phyloP scores from a whole-genome alignment of 2,329 filamentous ascomycete genomes.

The Aspergillus phoenicis region DNA sequence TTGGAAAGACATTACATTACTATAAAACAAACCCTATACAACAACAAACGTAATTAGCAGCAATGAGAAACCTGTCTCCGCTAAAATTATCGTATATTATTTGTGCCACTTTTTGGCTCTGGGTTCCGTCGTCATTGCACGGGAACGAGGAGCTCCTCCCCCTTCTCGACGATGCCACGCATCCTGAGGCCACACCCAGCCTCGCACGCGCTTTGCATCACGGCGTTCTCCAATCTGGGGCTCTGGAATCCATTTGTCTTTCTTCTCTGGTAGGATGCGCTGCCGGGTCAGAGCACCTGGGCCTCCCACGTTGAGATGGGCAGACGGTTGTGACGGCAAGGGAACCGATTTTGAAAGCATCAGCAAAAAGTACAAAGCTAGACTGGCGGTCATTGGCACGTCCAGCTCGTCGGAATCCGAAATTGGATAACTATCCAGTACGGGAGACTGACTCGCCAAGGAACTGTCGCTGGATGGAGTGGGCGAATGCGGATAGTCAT shows the following conservation, averaged over 20 bases:
- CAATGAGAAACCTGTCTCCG: background rate
- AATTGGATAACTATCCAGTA: conserved; percentile 13
- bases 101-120: conserved; percentile 43
- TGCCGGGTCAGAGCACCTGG: conserved; percentile 60
- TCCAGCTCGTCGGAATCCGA: conserved; percentile 20
- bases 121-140: conserved; percentile 20
- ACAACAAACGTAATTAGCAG: conserved; percentile 5
- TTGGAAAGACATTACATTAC: conserved; percentile 17
- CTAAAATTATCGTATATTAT: conserved; percentile 18
- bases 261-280: conserved; percentile 53
- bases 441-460: conserved; percentile 22
- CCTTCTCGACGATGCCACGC: conserved; percentile 61
- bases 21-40: background rate
- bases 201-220: conserved; percentile 61
- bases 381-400: conserved; percentile 56
- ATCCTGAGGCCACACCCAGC: conserved; percentile 66
- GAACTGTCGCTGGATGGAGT: conserved; percentile 36
- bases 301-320: conserved; percentile 63
- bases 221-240: conserved; percentile 62
- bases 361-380: conserved; percentile 66
- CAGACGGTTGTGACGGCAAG: conserved; percentile 58
- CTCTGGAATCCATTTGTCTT: conserved; percentile 66
- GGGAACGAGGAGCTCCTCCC: conserved; percentile 35
- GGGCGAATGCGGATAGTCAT: conserved; percentile 29
- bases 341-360: conserved; percentile 66